phyloP scores from a whole-genome alignment of 129 eudicot genomes.

The Pseudognaphalium luteoalbum region DNA sequence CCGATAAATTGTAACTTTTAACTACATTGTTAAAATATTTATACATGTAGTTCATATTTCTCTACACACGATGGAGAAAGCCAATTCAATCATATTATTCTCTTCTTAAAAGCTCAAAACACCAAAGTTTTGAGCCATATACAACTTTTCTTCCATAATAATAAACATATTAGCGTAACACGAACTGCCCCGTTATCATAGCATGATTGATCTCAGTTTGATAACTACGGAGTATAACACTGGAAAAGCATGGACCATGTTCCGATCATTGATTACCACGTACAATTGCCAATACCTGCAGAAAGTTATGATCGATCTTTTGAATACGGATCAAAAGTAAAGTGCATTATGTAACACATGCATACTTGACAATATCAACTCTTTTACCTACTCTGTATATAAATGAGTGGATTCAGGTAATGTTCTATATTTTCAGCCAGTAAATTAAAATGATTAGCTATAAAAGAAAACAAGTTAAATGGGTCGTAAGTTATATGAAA shows the following conservation, averaged over 20 bases:
- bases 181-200: constrained; percentile 3
- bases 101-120: constrained; percentile 12
- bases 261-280: constrained; percentile 36
- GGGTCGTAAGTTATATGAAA: neutral
- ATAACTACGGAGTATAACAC: neutral
- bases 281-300: constrained; percentile 45
- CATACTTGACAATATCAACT: neutral
- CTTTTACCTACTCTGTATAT: neutral
- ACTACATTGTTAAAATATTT: neutral
- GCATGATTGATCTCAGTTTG: neutral
- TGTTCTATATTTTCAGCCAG: too few species aligned
- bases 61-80: constrained; percentile 24
- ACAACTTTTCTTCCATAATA: neutral
- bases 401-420: neutral
- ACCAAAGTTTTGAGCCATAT: constrained; percentile 5
- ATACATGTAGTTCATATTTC: neutral
- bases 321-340: neutral
- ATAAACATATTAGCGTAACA: neutral
- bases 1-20: neutral
- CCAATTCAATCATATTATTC: constrained; percentile 12
- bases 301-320: neutral
- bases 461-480: neutral
- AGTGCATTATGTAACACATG: neutral
- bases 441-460: neutral
- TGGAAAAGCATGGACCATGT: neutral